Evolutionary conservation across 768 basidiomycete genomes (phyloP), one percentile per base, ranked within the genome.

Genomic region (Trametes elegans): DNA sequence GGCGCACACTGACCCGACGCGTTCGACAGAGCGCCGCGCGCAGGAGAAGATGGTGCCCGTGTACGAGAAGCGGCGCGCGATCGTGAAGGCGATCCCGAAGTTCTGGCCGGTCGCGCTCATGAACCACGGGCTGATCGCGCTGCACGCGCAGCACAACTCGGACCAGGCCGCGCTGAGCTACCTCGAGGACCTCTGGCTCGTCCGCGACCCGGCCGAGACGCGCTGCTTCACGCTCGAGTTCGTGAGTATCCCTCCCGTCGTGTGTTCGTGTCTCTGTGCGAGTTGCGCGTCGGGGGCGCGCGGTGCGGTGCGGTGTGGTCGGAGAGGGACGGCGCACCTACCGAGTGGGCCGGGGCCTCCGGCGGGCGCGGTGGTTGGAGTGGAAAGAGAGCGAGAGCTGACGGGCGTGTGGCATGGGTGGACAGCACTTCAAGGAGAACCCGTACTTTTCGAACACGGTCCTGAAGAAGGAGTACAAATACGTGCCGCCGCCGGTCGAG

Each of bases 81-180:
- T 85, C 40, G 70, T 82, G 42, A 86, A 85, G 70, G 69, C 70
- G 23, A 90, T 93, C 66, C 70, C 79, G 51, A 87, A 85, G 66
- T 93, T 93, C 74, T 93, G 91, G 91, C 81, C 88, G n/a, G 79
- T 88, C 57, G 88, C 90, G 38, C 74, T 93, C 63, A 80, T 90
- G 82, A 88, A 90, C 74, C 75, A 90, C 71, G 62, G 67, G 43
- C 62, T 83, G 61, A 73, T 92, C 66, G 76, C 81, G 32, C 74
- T 85, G 62, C 82, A 86, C 68, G 78, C 78, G 28, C 85, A 87
- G 66, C 88, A 90, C 68, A 79, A 75, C 49, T 79, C 84, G 18
- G 94, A 97, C 72, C 83, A 87, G 68, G 77, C 84, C 58, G 93
- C 93, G 11, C 71, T 97, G 71, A 85, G 80, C 69, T 90, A 87